phyloP scores from a whole-genome alignment of 108 stramenopile genomes.

The Tribonema minus region DNA sequence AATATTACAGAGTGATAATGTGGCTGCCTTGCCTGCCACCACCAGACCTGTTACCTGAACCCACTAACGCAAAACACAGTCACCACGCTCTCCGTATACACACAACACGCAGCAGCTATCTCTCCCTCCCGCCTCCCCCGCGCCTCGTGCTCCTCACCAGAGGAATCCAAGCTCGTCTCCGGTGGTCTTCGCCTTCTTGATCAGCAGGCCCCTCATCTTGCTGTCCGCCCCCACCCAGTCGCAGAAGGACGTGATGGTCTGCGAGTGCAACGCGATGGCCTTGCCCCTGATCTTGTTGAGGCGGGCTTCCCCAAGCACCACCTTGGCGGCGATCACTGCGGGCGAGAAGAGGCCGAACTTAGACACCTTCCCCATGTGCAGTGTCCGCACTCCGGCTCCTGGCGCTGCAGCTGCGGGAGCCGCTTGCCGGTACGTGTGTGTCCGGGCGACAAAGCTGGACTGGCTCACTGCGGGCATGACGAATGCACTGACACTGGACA shows the following conservation, averaged over 20 bases:
- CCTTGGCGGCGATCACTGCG: slow-evolving; percentile 87
- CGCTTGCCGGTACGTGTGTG: too few relatives aligned
- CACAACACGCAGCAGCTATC: too few relatives aligned
- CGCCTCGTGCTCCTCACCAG: slow-evolving; percentile 67
- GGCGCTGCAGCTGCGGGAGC: neutral
- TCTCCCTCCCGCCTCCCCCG: too few relatives aligned
- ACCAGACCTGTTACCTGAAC: too few relatives aligned
- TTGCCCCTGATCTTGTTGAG: slow-evolving; percentile 60
- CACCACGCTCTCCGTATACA: too few relatives aligned
- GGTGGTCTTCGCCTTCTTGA: slow-evolving; percentile 88
- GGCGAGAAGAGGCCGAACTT: slow-evolving; percentile 96
- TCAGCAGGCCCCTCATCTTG: slow-evolving; percentile 48
- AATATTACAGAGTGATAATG: too few relatives aligned
- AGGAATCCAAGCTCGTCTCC: slow-evolving; percentile 91
- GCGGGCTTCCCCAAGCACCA: slow-evolving; percentile 52
- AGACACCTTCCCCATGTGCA: slow-evolving; percentile 58
- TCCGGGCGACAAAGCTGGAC: too few relatives aligned
- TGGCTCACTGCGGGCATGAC: too few relatives aligned
- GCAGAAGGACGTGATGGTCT: slow-evolving; percentile 86
- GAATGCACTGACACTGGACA: too few relatives aligned
- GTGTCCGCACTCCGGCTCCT: slow-evolving; percentile 18
- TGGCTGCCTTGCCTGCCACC: too few relatives aligned
- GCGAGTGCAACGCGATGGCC: slow-evolving; percentile 78
- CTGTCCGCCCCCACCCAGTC: slow-evolving; percentile 72
- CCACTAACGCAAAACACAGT: too few relatives aligned